Base-by-base conservation (phyloP, 2,329 filamentous ascomycete species). In the Xylaria hypoxylon region DNA sequence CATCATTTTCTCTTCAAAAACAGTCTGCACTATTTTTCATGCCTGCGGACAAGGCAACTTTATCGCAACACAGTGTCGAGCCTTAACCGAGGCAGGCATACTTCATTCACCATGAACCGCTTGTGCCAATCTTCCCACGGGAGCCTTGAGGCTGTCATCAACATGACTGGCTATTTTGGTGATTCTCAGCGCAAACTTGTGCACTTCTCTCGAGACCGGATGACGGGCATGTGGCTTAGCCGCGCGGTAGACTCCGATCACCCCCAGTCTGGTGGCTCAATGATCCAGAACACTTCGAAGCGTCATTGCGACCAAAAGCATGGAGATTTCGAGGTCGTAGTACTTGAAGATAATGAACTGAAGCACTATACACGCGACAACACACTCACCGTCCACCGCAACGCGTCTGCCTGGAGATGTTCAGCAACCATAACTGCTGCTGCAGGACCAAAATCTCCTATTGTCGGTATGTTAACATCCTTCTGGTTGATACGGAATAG, bases 251-350 rank as follows among this genome's bases (percentile, higher is more conserved):
- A 69, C 22, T 66, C 64, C 33, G 53, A 48, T 0, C 26, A 31
- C 1, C 52, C 68, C 4, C 22, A 17, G 2, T 65, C 64, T 4
- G 70, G 68, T 4, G 70, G 66, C 19, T 70, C 68, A 2, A 69
- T 72, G 2, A 59, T 72, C 19, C 64, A 72, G 26, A 71, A 64
- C 31, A 28, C 31, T 4, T 47, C 28, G 2, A 66, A 62, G 31
- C 19, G 42, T 3, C n/a, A 24, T 5, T 6, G 3, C 6, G 4
- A 59, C 13, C 69, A 70, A n/a, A n/a, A n/a, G n/a, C 59, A 72
- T 11, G 70, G 70, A 0, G 56, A 71, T 26, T 67, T 69, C 2
- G 69, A 72, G 44, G 67, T 72, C 15, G 6, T 71, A 6, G 69
- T 71, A 19, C 62, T 68, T 10, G 69, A 70, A 67, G 22, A 51